These are phyloP conservation scores for Groenewaldozyma tartarivorans DNA, from an alignment of 805 yeast genomes.

Conservation along the genomic window DNA sequence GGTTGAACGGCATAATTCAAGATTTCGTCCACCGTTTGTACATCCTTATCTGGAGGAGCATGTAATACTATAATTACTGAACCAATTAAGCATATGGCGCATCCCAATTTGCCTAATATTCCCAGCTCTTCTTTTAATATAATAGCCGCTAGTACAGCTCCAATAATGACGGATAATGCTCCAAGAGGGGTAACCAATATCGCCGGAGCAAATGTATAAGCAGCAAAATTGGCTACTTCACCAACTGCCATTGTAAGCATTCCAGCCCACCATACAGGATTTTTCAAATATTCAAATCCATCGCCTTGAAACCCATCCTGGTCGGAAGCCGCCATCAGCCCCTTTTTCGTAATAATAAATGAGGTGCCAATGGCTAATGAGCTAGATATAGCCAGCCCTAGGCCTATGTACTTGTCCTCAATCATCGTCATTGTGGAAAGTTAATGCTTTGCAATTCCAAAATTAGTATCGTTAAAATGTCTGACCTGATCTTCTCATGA, in stretches of 20 bases:
- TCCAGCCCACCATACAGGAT: slow-evolving; percentile 94
- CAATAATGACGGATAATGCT: slow-evolving; percentile 81
- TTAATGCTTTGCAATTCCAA: neutral
- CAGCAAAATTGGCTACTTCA: slow-evolving; percentile 87
- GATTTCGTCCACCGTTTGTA: slow-evolving; percentile 81
- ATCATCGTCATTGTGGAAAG: slow-evolving; percentile 22
- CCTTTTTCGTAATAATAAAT: slow-evolving; percentile 82
- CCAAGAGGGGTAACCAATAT: slow-evolving; percentile 87
- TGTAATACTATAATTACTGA: slow-evolving; percentile 80
- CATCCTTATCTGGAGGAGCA: slow-evolving; percentile 91
- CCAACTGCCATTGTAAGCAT: slow-evolving; percentile 84
- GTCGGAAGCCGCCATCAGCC: slow-evolving; percentile 60
- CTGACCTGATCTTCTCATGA: too few relatives aligned
- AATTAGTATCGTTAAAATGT: too few relatives aligned
- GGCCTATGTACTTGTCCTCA: slow-evolving; percentile 83
- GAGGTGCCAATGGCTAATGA: slow-evolving; percentile 87
- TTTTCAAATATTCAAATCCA: slow-evolving; percentile 67
- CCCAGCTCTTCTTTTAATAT: slow-evolving; percentile 84
- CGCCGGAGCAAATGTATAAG: slow-evolving; percentile 92
- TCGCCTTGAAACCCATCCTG: slow-evolving; percentile 57
- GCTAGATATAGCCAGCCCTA: slow-evolving; percentile 77
- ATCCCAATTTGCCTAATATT: slow-evolving; percentile 80
- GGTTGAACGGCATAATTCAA: slow-evolving; percentile 71
- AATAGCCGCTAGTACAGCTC: slow-evolving; percentile 81
- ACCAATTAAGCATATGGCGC: slow-evolving; percentile 83